phyloP scores from a whole-genome alignment of 768 basidiomycete species.

The Amylocystis lapponica region DNA sequence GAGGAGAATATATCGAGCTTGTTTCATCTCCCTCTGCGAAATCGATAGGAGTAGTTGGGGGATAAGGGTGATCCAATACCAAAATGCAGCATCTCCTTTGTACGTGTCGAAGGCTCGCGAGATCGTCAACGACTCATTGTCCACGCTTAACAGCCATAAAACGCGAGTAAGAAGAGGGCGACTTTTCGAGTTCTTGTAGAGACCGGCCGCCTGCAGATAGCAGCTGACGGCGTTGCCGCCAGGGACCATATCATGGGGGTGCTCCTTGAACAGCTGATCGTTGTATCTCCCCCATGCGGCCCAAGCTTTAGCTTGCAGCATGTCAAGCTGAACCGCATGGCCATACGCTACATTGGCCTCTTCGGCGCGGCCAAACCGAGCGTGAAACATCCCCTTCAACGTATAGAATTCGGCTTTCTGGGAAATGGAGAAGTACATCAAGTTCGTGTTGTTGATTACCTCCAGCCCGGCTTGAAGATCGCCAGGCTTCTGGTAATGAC shows the following conservation, averaged over 20 bases:
- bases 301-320: slow-evolving; percentile 94
- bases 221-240: slow-evolving; percentile 94
- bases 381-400: slow-evolving; percentile 97
- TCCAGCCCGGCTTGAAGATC: slow-evolving; percentile 93
- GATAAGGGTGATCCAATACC: slow-evolving; percentile 98
- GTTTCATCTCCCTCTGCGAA: slow-evolving; percentile 87
- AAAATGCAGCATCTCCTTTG: slow-evolving; percentile 93
- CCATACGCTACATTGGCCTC: slow-evolving; percentile 91
- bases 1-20: slow-evolving; percentile 82
- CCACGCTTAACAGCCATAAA: slow-evolving; percentile 93
- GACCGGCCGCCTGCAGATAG: slow-evolving; percentile 94
- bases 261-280: slow-evolving; percentile 89
- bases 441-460: slow-evolving; percentile 98
- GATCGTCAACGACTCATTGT: slow-evolving; percentile 68
- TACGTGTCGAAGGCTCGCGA: slow-evolving; percentile 88
- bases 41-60: slow-evolving; percentile 90
- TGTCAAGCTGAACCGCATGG: slow-evolving; percentile 94
- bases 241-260: slow-evolving; percentile 61
- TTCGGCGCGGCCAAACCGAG: slow-evolving; percentile 76
- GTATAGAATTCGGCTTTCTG: slow-evolving; percentile 99
- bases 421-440: slow-evolving; percentile 90
- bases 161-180: slow-evolving; percentile 87
- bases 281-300: slow-evolving; percentile 96
- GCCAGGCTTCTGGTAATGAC: slow-evolving; percentile 93
- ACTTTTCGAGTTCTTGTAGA: slow-evolving; percentile 91